Evolutionary conservation across 164 flowering plant genomes (phyloP).

Genomic region (Chimonanthus salicifolius): DNA sequence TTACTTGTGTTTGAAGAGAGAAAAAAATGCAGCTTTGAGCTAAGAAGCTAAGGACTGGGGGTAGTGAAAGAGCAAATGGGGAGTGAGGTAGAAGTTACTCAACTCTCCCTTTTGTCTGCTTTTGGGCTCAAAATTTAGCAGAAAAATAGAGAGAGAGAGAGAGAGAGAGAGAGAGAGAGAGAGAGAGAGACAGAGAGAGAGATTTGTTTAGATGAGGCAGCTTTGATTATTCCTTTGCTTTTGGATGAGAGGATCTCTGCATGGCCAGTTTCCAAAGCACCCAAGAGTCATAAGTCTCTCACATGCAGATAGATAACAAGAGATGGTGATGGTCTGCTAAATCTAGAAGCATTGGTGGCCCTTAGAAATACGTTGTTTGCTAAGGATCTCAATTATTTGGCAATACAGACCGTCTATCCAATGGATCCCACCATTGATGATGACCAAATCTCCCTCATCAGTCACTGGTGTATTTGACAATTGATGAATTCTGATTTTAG

Average conservation of each 20-base stretch:
- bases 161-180: not conserved
- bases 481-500: too few species aligned
- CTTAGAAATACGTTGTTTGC: too few species aligned
- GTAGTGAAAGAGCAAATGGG: not conserved
- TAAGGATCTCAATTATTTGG: too few species aligned
- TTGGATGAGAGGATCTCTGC: constrained; percentile 9
- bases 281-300: constrained; percentile 1
- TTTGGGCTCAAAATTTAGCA: not conserved
- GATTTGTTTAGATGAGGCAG: not conserved
- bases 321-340: not conserved
- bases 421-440: too few species aligned
- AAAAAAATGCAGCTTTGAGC: not conserved
- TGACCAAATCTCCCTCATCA: too few species aligned
- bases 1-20: not conserved
- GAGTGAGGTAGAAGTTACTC: not conserved
- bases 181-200: not conserved
- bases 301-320: constrained; percentile 1
- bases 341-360: not conserved
- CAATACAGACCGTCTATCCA: too few species aligned
- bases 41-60: not conserved
- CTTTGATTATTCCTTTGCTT: constrained; percentile 6
- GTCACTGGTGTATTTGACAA: too few species aligned
- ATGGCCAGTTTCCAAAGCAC: constrained; percentile 2
- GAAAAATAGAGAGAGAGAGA: too few species aligned
- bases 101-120: not conserved